These are phyloP conservation scores for Rheum nobile DNA, from an alignment of 148 eudicot genomes.

Conservation along the genomic window DNA sequence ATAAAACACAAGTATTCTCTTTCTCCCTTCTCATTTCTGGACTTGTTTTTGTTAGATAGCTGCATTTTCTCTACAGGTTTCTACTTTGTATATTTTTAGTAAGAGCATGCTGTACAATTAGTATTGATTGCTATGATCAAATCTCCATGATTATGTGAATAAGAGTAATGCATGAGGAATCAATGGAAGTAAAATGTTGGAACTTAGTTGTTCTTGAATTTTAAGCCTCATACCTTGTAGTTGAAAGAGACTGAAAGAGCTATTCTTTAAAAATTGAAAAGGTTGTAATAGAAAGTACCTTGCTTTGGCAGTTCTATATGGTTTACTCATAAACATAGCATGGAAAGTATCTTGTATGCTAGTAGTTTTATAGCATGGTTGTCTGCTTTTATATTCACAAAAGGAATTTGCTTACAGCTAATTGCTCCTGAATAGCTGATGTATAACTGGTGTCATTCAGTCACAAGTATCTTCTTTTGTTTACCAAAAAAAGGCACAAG, in stretches of 20 bases:
- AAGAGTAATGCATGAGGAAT: neutral
- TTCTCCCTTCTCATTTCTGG: neutral
- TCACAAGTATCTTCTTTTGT: neutral
- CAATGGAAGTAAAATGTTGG: neutral
- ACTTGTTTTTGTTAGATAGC: neutral
- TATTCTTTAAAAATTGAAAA: too few relatives aligned
- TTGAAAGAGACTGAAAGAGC: neutral
- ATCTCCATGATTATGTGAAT: neutral
- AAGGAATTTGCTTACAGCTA: too few relatives aligned
- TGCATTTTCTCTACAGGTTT: neutral
- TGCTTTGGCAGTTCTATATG: neutral
- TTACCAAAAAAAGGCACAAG: too few relatives aligned
- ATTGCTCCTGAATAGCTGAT: too few relatives aligned
- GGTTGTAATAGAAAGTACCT: too few relatives aligned
- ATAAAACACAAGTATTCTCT: constrained; percentile 50
- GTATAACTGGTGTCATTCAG: neutral
- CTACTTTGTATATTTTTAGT: neutral
- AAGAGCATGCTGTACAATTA: neutral
- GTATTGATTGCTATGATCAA: neutral
- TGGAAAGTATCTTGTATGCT: neutral
- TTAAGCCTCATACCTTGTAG: too few relatives aligned
- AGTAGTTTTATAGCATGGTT: neutral
- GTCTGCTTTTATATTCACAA: too few relatives aligned
- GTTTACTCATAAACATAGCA: neutral
- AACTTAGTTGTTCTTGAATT: neutral